Evolutionary conservation across 345 rosid genomes (phyloP), one percentile per base, ranked within the genome.

Genomic region (Reutealis trisperma): DNA sequence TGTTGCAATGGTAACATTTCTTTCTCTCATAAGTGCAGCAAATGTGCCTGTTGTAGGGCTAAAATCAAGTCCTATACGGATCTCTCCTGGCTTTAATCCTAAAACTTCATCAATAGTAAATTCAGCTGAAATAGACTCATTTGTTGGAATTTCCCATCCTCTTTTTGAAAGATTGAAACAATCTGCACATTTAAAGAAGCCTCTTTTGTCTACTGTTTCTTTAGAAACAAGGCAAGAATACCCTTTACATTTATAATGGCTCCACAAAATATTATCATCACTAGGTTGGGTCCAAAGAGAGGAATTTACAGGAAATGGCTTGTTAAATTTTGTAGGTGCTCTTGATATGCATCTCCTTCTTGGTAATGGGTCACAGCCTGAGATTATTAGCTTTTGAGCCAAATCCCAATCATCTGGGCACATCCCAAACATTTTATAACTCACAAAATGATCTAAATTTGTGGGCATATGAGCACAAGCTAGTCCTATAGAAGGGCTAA

Each of bases 11-110:
- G 85, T 87, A 8, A 78, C 84, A 66, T 85, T 81, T 76, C 81
- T 83, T 74, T 87, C 88, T 79, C 70, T 87, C 92, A 90, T 87
- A 44, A 86, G 81, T 12, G 92, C 90, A 13, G 92, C 90, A 63
- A 90, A 87, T 32, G 84, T 85, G 44, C 92, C 88, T 0, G 88
- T 85, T 10, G 88, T 79, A 0, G 88, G 88, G 80, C 88, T 87
- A 42, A 88, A 87, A 78, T 90, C 88, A 21, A 90, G 82, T 63
- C 91, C 90, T 0, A 87, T 77, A 10, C 86, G 84, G 37, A 90
- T 86, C 76, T 87, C 87, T 2, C 86, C 88, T 1, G 90, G 77
- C 70, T 85, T 87, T 61, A 88, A 63, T 18, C 73, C 71, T 0
- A 90, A 64, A 68, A 90, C 87, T 81, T 90, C 77, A 69, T 87